Evolutionary conservation across 805 yeast genomes (phyloP), one percentile per base, ranked within the genome.

Genomic region (Dipodascopsis tothii): DNA sequence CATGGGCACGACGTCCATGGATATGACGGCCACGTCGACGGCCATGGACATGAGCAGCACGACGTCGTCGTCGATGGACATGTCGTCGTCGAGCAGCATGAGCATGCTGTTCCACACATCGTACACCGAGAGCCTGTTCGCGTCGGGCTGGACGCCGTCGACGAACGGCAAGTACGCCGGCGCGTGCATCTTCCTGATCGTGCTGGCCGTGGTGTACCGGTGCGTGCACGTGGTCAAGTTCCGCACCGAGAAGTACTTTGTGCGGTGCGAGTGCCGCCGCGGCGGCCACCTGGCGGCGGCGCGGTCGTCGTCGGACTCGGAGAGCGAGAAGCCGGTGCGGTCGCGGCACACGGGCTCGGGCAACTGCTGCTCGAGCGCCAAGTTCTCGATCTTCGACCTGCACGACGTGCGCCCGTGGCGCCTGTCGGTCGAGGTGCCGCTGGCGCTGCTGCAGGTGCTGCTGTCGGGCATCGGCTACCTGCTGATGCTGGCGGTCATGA

Each of bases 401-500:
- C 14, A 37, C 16, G 33, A 33, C 44, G 40, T 43, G 19, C 46
- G 51, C 22, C 60, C 54, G 23, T 57, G 48, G 57, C 40, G 47
- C 17, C 39, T 50, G 32, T 48, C 45, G 28, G 51, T 49, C 18
- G 60, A 55, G 32, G 23, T 56, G 4, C 56, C 58, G 22, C 40
- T 48, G 21, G 37, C 57, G 6, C 34, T 47, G 9, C 21, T 56
- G 16, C 56, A 55, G 35, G 22, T 49, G 14, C 30, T 55, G 11
- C 33, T 45, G 3, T 33, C 52, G 14, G 59, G 51, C 21, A 36
- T 39, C 14, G 40, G 52, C 7, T 56, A 55, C 37, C 37, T 57
- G 22, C 53, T 56, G 46, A 57, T 57, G 61, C 32, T 57, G 34
- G 59, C 58, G 7, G 61, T 54, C 33, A 57, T 57, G 61, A 50